Percentiles rank a stretch among this genome's conserved stretches.
Evolutionary conservation across 768 basidiomycete species (phyloP).

Genomic region (Royoungia palumana): DNA sequence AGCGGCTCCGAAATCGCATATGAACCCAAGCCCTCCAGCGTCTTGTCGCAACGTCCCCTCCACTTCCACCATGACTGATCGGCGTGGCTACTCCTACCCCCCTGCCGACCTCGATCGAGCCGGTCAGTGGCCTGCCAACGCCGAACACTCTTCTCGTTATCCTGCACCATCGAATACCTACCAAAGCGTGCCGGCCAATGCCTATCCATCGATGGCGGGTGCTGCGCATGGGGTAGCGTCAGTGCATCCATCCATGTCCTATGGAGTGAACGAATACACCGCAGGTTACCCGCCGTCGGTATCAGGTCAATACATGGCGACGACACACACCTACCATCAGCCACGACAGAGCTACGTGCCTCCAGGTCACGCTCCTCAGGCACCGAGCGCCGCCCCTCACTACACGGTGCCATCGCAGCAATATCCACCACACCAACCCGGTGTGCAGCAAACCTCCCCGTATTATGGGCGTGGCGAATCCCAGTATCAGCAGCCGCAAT

Average conservation of each 20-base stretch:
- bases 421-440: conserved; percentile 27
- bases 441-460: conserved; percentile 25
- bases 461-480: conserved; percentile 35
- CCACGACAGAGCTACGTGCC: conserved; percentile 27
- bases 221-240: conserved; percentile 20
- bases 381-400: conserved; percentile 34
- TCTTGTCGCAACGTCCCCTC: conserved; percentile 7
- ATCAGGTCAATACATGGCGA: conserved; percentile 21
- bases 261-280: conserved; percentile 23
- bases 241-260: conserved; percentile 19
- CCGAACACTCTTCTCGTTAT: conserved; percentile 25
- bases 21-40: conserved; percentile 26
- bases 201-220: conserved; percentile 18
- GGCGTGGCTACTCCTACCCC: conserved; percentile 30
- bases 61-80: conserved; percentile 24
- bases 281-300: conserved; percentile 11
- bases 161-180: conserved; percentile 20
- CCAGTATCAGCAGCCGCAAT: conserved; percentile 37
- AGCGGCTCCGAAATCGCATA: conserved; percentile 35
- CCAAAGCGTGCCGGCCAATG: conserved; percentile 11
- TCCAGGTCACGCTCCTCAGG: conserved; percentile 28
- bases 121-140: conserved; percentile 22
- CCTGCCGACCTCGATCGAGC: conserved; percentile 13
- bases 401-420: conserved; percentile 27
- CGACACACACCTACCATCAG: conserved; percentile 19